A percentile compares a stretch with the other conserved stretches of the same genome.
phyloP scores from a whole-genome alignment of 2,329 filamentous ascomycete species.

The Sphaerulina populicola region DNA sequence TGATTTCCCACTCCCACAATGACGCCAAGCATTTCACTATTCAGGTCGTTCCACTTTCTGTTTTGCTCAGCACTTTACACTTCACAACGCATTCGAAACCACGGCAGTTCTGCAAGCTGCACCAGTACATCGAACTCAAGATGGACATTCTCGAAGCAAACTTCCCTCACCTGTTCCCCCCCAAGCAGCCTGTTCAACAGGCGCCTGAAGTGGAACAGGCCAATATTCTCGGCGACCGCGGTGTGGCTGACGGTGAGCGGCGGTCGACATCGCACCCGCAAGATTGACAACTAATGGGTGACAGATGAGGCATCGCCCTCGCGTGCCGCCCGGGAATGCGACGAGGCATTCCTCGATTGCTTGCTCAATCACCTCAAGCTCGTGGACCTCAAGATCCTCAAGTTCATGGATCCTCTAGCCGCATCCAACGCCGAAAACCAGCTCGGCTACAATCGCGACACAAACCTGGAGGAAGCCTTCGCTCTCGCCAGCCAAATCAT shows the following conservation, averaged over 20 bases:
- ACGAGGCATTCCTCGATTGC: constrained; percentile 9
- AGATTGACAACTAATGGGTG: neutral
- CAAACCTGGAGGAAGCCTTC: constrained; percentile 1
- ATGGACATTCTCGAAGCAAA: constrained; percentile 10
- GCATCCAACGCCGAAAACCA: neutral
- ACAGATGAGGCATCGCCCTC: constrained; percentile 4
- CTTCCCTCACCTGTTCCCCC: constrained; percentile 10
- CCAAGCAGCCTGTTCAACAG: constrained; percentile 1
- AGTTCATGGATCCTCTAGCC: neutral
- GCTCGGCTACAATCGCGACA: constrained; percentile 3
- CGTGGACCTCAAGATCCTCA: neutral
- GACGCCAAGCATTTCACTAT: neutral
- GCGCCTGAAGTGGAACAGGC: neutral
- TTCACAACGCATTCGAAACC: neutral
- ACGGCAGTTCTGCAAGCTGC: neutral
- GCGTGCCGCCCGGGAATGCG: constrained; percentile 2
- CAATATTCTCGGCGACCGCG: constrained; percentile 4
- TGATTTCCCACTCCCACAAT: neutral
- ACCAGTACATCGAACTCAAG: neutral
- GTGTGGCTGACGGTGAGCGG: constrained; percentile 10
- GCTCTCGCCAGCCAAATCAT: constrained; percentile 5
- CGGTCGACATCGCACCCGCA: neutral
- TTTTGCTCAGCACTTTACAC: neutral
- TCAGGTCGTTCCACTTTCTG: neutral
- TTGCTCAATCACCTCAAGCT: constrained; percentile 2